Evolutionary conservation across 2,329 filamentous ascomycete species (phyloP).

Genomic region (Monosporascus sp.): DNA sequence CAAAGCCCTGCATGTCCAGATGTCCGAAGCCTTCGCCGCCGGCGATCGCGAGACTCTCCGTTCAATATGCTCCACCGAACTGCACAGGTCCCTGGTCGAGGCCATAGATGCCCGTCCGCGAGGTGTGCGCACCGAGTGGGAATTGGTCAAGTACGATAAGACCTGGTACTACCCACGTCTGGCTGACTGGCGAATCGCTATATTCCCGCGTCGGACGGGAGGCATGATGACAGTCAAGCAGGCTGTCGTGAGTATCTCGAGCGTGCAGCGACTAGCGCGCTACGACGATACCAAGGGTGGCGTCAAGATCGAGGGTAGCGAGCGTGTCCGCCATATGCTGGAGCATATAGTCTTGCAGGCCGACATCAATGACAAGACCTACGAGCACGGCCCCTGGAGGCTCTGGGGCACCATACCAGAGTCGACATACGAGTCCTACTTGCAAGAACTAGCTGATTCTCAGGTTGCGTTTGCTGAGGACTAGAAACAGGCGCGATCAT

Average conservation of each 20-base stretch:
- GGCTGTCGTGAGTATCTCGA: slow-evolving; percentile 56
- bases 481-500: slow-evolving; percentile 5
- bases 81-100: slow-evolving; percentile 46
- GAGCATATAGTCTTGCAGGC: slow-evolving; percentile 63
- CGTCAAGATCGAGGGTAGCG: slow-evolving; percentile 39
- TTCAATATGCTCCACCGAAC: slow-evolving; percentile 48
- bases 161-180: slow-evolving; percentile 41
- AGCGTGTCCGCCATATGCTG: slow-evolving; percentile 47
- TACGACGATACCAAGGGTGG: slow-evolving; percentile 31
- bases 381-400: slow-evolving; percentile 50
- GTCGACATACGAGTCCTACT: slow-evolving; percentile 42
- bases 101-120: slow-evolving; percentile 49
- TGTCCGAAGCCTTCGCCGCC: slow-evolving; percentile 57
- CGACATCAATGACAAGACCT: slow-evolving; percentile 40
- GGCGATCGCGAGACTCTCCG: slow-evolving; percentile 49
- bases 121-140: slow-evolving; percentile 45
- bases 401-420: slow-evolving; percentile 60
- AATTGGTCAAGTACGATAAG: slow-evolving; percentile 47
- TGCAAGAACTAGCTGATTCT: slow-evolving; percentile 16
- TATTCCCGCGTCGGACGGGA: slow-evolving; percentile 39
- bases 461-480: slow-evolving; percentile 4
- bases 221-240: slow-evolving; percentile 42
- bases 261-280: slow-evolving; percentile 49
- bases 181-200: slow-evolving; percentile 49
- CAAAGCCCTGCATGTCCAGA: slow-evolving; percentile 53